Base-by-base conservation (phyloP, 352 stramenopile genomes). In the Pythium graminicola region DNA sequence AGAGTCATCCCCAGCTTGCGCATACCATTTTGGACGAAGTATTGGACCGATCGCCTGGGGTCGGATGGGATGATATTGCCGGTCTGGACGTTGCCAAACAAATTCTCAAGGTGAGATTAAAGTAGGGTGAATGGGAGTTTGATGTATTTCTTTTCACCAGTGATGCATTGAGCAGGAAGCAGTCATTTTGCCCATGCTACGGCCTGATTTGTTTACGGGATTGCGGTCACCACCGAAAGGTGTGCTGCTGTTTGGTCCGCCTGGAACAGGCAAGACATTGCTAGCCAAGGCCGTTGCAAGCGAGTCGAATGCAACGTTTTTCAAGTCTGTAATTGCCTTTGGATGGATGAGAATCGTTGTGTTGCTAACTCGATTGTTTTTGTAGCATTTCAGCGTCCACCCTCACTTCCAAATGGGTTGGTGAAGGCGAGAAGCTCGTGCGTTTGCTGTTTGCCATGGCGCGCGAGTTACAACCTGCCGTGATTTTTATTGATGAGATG, bases 381-480 rank as follows among this genome's bases (percentile, higher is more conserved):
- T 33, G 9, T 38, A 94, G 76, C 27, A 89, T 97, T 33, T 95
- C 85, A 5, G 86, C 86, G 9, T 95, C 86, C 5, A 85, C 83
- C 4, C 62, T 96, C 36, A 95, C 86, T 11, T 92, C 78, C 41
- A 96, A 95, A 42, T 96, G 85, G 85, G 82, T 95, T 16, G 86
- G 86, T 4, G 81, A 96, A 64, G 81, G 85, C 22, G 96, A 99
- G 68, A 98, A 98, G 60, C 68, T 98, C 23, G 81, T 99, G 26
- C 65, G 88, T 20, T 86, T 86, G 13, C 75, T 99, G 1, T 99
- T 99, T 53, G 63, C 81, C 23, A 88, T 97, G 62, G 95, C 93
- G 4, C 69, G 79, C 6, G 84, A 94, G 45, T 62, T 89, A 1
- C 78, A 89, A 42, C 85, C 86, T 1, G 73, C 80, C 4, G 85